Evolutionary conservation across 2,329 filamentous ascomycete genomes (phyloP), one percentile per base, ranked within the genome.

Genomic region (Hypoxylon sp.): DNA sequence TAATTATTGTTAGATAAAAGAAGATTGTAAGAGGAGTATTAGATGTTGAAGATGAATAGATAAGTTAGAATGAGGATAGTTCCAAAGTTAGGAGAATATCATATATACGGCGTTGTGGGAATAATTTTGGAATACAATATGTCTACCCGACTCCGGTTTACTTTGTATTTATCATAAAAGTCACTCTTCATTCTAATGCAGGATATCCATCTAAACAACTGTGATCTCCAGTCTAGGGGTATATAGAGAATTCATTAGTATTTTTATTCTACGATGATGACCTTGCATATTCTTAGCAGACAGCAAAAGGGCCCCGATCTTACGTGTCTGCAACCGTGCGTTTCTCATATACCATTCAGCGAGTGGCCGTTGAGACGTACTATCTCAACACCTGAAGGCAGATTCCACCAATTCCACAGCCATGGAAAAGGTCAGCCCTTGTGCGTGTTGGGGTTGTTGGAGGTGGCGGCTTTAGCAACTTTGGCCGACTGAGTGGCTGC

Each of bases 121-220:
- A 8, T 28, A 50, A 22, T 6, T 59, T 47, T 51, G 6, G 13
- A 4, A 15, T 50, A 48, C 17, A n/a, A 32, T 50, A 46, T 19
- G 56, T 57, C 49, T 32, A 58, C 60, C 37, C 60, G 48, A 49
- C 64, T 66, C 64, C 57, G 63, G 15, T 56, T 63, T 22, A 22
- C 10, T 46, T 28, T 63, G 44, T 57, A 59, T 52, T 48, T 65
- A 55, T 41, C 11, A 47, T 46, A 20, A 28, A 26, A 22, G n/a
- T 5, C 28, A 20, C 51, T 37, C 24, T 34, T 48, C 15, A 46
- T 34, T 39, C 22, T 22, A 57, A 37, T 39, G 24, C 30, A 52
- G 28, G 22, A 26, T 24, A 24, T 24, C 22, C 22, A 17, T 28
- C 24, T 24, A 28, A 11, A 4, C 19, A 24, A 11, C 22, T 17